A percentile compares a stretch with the other conserved stretches of the same genome.
Conservation (phyloP, 176 grass and related monocot genomes). For the Echinochloa phyllopogon region DNA sequence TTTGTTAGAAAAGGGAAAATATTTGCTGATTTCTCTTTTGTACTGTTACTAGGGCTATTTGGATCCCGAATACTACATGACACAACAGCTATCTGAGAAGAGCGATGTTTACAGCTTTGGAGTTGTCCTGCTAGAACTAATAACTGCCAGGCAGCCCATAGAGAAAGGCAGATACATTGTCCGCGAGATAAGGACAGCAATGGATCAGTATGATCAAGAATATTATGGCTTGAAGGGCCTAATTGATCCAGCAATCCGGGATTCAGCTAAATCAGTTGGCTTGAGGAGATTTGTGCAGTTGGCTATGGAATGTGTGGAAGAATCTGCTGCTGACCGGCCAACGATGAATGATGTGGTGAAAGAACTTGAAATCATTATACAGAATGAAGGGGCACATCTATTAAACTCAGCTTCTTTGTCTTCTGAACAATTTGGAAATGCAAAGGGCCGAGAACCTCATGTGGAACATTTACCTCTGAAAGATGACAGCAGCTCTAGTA, state of each 20-base stretch:
- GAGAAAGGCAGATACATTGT: slow-evolving; percentile 74
- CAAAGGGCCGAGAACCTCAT: slow-evolving; percentile 42
- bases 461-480: slow-evolving; percentile 45
- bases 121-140: slow-evolving; percentile 70
- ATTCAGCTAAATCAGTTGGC: slow-evolving; percentile 53
- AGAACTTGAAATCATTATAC: slow-evolving; percentile 67
- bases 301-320: slow-evolving; percentile 71
- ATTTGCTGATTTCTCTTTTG: slow-evolving; percentile 37
- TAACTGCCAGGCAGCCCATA: slow-evolving; percentile 69
- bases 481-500: slow-evolving; percentile 47
- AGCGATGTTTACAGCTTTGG: slow-evolving; percentile 81
- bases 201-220: slow-evolving; percentile 64
- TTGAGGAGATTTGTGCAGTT: slow-evolving; percentile 66
- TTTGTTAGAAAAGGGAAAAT: background rate
- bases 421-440: slow-evolving; percentile 39
- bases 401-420: slow-evolving; percentile 51
- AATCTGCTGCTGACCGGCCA: slow-evolving; percentile 57
- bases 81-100: slow-evolving; percentile 78
- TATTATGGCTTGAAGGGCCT: slow-evolving; percentile 62
- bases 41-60: slow-evolving; percentile 63
- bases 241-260: slow-evolving; percentile 51
- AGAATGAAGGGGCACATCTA: slow-evolving; percentile 52
- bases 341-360: slow-evolving; percentile 71
- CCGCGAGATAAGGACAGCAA: slow-evolving; percentile 51
- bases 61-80: slow-evolving; percentile 89